Conservation (phyloP, 2,329 filamentous ascomycete species). For the Sphaerostilbella broomeana region DNA sequence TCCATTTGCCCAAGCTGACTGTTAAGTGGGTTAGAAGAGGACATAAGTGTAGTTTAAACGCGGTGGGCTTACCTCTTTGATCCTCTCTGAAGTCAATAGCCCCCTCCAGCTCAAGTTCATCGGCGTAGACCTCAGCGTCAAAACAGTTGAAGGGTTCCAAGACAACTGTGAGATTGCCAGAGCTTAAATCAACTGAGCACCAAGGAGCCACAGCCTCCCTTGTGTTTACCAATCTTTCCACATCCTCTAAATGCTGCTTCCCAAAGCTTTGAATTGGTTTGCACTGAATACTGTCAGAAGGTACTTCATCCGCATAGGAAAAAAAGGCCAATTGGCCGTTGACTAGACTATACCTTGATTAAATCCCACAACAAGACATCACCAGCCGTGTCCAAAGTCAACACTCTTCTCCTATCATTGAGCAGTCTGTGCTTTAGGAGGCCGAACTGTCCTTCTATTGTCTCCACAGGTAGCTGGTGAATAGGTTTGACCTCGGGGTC, state of each 20-base stretch:
- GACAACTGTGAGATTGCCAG: constrained; percentile 82
- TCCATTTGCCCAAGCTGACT: constrained; percentile 97
- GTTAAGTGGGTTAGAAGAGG: constrained; percentile 1
- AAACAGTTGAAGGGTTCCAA: constrained; percentile 95
- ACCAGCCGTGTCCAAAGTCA: constrained; percentile 90
- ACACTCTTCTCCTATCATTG: constrained; percentile 80
- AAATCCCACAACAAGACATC: constrained; percentile 95
- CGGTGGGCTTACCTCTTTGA: constrained; percentile 65
- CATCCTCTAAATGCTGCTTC: constrained; percentile 88
- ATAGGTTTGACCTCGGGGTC: constrained; percentile 49
- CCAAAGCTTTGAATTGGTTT: constrained; percentile 86
- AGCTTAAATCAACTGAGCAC: constrained; percentile 92
- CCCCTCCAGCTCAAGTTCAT: constrained; percentile 71
- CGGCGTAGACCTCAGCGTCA: constrained; percentile 93
- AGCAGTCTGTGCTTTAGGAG: constrained; percentile 88
- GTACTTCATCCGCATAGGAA: no score
- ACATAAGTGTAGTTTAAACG: not conserved
- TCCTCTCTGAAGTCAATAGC: constrained; percentile 82
- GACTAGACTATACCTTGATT: constrained; percentile 55
- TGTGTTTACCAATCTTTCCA: constrained; percentile 80
- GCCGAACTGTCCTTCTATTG: constrained; percentile 91
- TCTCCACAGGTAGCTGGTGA: constrained; percentile 64
- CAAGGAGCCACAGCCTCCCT: constrained; percentile 86
- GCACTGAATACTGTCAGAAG: constrained; percentile 65
- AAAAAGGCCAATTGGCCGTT: no score